These are phyloP conservation scores for Termitomyces sp. DNA, from an alignment of 1,284 basidiomycete genomes.

Conservation along the genomic window DNA sequence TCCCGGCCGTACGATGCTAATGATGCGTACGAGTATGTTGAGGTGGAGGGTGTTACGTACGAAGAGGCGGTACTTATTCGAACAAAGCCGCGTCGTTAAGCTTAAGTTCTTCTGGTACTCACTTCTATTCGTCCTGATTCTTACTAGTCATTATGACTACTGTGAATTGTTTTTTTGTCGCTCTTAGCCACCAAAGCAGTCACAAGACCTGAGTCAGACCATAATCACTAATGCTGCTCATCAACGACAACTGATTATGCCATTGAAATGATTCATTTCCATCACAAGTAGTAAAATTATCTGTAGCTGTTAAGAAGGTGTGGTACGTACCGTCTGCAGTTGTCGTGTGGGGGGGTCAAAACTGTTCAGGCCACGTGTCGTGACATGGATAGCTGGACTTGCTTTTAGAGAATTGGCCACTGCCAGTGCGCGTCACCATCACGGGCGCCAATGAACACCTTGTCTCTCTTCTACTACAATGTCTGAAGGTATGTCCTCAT, in stretches of 20 bases:
- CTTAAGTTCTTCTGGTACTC: background rate
- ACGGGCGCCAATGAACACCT: conserved; percentile 8
- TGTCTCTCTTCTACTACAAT: conserved; percentile 21
- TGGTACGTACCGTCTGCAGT: no score
- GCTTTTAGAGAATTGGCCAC: background rate
- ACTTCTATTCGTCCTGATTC: background rate
- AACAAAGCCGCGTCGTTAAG: background rate
- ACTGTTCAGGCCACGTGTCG: background rate
- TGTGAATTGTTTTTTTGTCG: background rate
- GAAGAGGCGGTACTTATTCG: background rate
- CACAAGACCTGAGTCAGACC: background rate
- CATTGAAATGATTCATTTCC: no score
- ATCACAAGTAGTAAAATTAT: no score
- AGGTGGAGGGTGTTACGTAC: background rate
- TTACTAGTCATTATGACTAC: background rate
- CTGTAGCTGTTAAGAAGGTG: background rate
- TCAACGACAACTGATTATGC: background rate
- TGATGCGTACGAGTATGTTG: background rate
- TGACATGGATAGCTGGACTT: background rate
- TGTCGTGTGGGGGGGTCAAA: no score
- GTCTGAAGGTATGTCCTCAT: conserved; percentile 33
- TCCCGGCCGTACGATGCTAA: background rate
- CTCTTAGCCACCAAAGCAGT: background rate
- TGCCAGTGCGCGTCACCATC: background rate
- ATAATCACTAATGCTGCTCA: background rate